Evolutionary conservation across 441 rosid genomes (phyloP), one percentile per base, ranked within the genome.

Genomic region (Melastoma candidum): DNA sequence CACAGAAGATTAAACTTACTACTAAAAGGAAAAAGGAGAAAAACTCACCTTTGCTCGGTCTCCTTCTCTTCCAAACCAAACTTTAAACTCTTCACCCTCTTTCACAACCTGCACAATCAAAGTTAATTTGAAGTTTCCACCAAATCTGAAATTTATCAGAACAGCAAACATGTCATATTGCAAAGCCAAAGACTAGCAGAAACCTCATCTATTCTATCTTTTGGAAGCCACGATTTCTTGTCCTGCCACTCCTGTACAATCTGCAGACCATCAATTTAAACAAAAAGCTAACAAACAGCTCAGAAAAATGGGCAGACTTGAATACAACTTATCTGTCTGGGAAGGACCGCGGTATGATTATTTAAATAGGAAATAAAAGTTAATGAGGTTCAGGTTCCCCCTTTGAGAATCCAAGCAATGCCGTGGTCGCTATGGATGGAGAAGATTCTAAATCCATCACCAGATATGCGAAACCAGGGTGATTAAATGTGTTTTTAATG

Each of bases 191-290:
- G 43, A 60, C 17, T 49, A 57, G 58, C 51, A 63, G 58, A 25
- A 24, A 93, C 99, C 96, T 86, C 95, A 44, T 80, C 77, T 66
- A 83, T 70, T 73, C 61, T 83, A 32, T 75, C 83, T 68, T 74
- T 84, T 3, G 97, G 95, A 77, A 93, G 87, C 97, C 97, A 93
- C 45, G 93, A 74, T 65, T 89, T 93, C 56, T 77, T 78, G 1
- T 68, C 60, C 63, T 78, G 87, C 99, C 99, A 93, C 56, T 63
- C 82, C 63, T 54, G 57, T 51, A 77, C 72, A 47, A 66, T 83
- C 98, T 93, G 82, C 70, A 58, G 56, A 56, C 46, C 56, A 2
- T 17, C 39, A 10, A 36, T 14, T 12, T 24, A 24, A 52, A 52
- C 12, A n/a, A 32, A 32, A 32, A 4, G 41, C 3, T 32, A 32